Evolutionary conservation across 2,329 filamentous ascomycete species (phyloP).

Genomic region (Escovopsis sp.): DNA sequence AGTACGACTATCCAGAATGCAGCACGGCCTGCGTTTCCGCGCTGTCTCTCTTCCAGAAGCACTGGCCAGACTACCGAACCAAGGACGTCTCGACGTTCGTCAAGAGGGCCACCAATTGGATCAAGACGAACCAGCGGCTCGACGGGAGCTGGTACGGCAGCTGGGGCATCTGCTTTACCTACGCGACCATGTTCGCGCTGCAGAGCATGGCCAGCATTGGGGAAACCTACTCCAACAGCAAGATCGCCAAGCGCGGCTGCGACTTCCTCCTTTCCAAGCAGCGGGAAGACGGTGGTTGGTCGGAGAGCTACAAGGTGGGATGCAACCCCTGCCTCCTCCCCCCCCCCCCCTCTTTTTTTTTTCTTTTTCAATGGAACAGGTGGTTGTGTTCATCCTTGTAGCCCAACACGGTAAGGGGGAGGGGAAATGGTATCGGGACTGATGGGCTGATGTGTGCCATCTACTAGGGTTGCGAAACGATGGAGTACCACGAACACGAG

Average conservation of each 20-base stretch:
- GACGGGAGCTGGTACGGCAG: slow-evolving; percentile 97
- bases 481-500: slow-evolving; percentile 58
- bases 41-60: slow-evolving; percentile 62
- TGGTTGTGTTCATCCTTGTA: slow-evolving; percentile 3
- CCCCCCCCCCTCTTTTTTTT: not conserved
- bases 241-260: slow-evolving; percentile 57
- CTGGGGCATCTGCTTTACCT: slow-evolving; percentile 97
- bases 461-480: slow-evolving; percentile 55
- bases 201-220: slow-evolving; percentile 72
- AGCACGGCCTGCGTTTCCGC: slow-evolving; percentile 89
- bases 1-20: slow-evolving; percentile 96
- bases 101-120: slow-evolving; percentile 60
- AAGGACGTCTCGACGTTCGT: slow-evolving; percentile 63
- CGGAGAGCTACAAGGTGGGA: slow-evolving; percentile 69
- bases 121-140: slow-evolving; percentile 58
- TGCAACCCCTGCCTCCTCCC: no score
- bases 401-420: no score
- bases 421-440: no score
- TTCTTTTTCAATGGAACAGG: not conserved
- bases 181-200: slow-evolving; percentile 90
- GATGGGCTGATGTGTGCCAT: not conserved
- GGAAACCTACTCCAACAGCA: slow-evolving; percentile 64
- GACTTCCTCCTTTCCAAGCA: slow-evolving; percentile 77
- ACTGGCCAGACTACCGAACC: slow-evolving; percentile 67
- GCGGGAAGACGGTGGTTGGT: slow-evolving; percentile 85